Percentiles rank a stretch among this genome's conserved stretches.
phyloP scores from a whole-genome alignment of 2,329 filamentous ascomycete genomes.

The Fusarium sp. region DNA sequence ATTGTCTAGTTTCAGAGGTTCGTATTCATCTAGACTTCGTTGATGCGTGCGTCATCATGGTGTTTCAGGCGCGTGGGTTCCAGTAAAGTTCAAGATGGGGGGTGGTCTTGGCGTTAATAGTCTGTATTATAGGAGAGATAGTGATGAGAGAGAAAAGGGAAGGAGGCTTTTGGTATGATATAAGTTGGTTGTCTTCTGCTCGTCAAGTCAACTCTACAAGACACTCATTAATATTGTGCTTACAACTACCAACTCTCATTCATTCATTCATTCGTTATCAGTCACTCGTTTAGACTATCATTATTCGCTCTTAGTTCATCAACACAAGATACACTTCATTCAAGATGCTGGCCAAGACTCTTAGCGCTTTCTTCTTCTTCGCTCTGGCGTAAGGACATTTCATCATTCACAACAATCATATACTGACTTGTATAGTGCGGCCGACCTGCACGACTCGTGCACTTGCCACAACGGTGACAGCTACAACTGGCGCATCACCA shows the following conservation, averaged over 20 bases:
- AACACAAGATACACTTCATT: neutral
- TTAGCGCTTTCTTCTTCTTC: constrained; percentile 23
- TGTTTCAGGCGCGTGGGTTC: neutral
- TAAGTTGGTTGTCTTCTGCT: neutral
- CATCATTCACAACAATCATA: neutral
- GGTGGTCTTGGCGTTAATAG: neutral
- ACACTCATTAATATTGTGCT: neutral
- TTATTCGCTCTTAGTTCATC: neutral
- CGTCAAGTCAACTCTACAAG: neutral
- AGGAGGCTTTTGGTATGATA: neutral
- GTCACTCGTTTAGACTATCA: neutral
- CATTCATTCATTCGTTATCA: constrained; percentile 14
- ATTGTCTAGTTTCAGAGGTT: neutral
- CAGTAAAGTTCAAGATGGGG: neutral
- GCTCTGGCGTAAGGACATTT: constrained; percentile 24
- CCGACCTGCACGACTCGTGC: constrained; percentile 33
- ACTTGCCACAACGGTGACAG: constrained; percentile 36
- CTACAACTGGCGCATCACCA: constrained; percentile 37
- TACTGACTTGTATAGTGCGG: constrained; percentile 11
- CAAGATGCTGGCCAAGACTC: constrained; percentile 30
- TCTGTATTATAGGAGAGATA: neutral
- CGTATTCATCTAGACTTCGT: neutral
- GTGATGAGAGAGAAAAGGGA: neutral
- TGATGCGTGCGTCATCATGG: neutral
- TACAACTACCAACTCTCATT: constrained; percentile 6